Conservation (phyloP, 306 rosid genomes). For the Dryas octopetala region DNA sequence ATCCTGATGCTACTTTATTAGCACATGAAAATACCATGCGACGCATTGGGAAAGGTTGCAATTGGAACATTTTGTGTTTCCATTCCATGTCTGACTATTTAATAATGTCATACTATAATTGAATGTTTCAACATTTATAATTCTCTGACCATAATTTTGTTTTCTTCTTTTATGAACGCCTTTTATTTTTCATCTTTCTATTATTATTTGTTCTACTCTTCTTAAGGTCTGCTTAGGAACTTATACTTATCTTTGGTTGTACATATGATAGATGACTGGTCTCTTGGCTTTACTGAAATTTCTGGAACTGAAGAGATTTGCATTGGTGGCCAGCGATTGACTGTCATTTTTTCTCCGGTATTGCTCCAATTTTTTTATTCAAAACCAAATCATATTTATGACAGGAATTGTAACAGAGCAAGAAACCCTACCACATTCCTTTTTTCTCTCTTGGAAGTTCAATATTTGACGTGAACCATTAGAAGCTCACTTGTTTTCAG, state of each 20-base stretch:
- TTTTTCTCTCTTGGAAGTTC: not conserved
- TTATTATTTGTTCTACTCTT: not conserved
- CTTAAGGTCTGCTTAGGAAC: not conserved
- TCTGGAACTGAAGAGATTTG: conserved; percentile 62
- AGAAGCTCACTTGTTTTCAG: not conserved
- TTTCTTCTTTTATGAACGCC: not conserved
- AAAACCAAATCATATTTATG: not conserved
- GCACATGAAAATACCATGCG: conserved; percentile 79
- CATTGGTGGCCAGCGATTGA: conserved; percentile 67
- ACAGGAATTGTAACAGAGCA: not conserved
- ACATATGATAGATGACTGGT: conserved; percentile 66
- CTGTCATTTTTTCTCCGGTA: conserved; percentile 74
- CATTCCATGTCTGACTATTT: no score
- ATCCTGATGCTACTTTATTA: conserved; percentile 70
- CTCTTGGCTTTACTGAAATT: conserved; percentile 63
- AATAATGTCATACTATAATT: no score
- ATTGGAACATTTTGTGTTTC: conserved; percentile 1
- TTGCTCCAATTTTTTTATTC: conserved; percentile 11
- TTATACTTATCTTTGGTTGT: conserved; percentile 7
- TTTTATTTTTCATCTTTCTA: no score
- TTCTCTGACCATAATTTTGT: no score
- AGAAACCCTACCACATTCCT: not conserved
- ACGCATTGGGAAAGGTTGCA: conserved; percentile 68
- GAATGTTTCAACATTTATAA: no score
- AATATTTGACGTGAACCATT: not conserved